These are phyloP conservation scores for Crassisporium funariophilum DNA, from an alignment of 768 basidiomycete species.

Conservation along the genomic window DNA sequence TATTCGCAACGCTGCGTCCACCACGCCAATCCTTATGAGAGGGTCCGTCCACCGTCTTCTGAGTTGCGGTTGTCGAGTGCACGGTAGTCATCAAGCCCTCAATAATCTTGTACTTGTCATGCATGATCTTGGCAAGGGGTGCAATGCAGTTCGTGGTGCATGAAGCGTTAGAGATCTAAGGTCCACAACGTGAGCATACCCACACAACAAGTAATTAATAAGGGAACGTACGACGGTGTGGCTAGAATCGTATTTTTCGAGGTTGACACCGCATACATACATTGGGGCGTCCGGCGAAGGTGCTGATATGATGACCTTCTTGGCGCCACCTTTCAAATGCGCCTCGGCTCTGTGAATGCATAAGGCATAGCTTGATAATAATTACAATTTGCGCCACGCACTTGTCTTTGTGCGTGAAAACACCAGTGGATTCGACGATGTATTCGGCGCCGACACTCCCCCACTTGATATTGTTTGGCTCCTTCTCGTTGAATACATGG, in stretches of 20 bases:
- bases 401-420: conserved; percentile 93
- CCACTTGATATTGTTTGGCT: conserved; percentile 87
- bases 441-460: conserved; percentile 76
- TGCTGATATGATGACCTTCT: conserved; percentile 98
- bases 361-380: not conserved
- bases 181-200: not conserved
- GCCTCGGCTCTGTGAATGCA: conserved; percentile 58
- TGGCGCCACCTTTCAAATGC: conserved; percentile 95
- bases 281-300: conserved; percentile 92
- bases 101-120: conserved; percentile 95
- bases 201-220: not conserved
- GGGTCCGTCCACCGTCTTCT: conserved; percentile 94
- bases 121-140: conserved; percentile 94
- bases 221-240: conserved; percentile 63
- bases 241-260: conserved; percentile 84
- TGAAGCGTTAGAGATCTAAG: conserved; percentile 92
- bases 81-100: conserved; percentile 99
- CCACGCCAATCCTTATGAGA: conserved; percentile 98
- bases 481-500: conserved; percentile 74
- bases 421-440: conserved; percentile 94
- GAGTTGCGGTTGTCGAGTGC: conserved; percentile 94
- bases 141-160: conserved; percentile 99
- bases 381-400: conserved; percentile 30
- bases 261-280: conserved; percentile 93
- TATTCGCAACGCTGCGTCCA: conserved; percentile 93